These are phyloP conservation scores for Taiozyma sp. DNA, from an alignment of 1,139 yeast species.

Conservation along the genomic window DNA sequence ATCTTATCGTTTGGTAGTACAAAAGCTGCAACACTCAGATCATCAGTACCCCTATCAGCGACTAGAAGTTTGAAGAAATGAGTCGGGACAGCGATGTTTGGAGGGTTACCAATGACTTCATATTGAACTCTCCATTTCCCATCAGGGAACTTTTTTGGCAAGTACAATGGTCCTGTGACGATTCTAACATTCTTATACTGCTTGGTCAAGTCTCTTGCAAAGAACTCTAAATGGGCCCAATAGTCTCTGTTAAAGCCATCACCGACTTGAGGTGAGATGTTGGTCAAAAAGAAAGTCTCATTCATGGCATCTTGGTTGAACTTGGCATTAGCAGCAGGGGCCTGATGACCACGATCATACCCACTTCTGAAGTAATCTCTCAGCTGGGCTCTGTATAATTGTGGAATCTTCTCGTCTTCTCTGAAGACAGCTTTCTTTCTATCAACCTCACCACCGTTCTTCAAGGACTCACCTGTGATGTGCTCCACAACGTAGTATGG, in stretches of 20 bases:
- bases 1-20: constrained; percentile 85
- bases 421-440: constrained; percentile 77
- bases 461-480: constrained; percentile 69
- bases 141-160: constrained; percentile 73
- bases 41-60: constrained; percentile 61
- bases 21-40: constrained; percentile 81
- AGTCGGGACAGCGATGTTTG: constrained; percentile 94
- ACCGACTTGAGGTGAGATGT: constrained; percentile 97
- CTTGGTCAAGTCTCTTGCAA: constrained; percentile 69
- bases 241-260: constrained; percentile 95
- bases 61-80: constrained; percentile 90
- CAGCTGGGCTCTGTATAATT: constrained; percentile 65
- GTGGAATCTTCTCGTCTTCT: constrained; percentile 86
- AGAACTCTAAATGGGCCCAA: constrained; percentile 96
- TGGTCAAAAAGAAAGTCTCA: constrained; percentile 84
- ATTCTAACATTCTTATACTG: constrained; percentile 72
- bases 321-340: constrained; percentile 97
- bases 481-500: constrained; percentile 97
- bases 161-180: constrained; percentile 89
- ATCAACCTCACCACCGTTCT: constrained; percentile 43
- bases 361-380: constrained; percentile 93
- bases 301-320: constrained; percentile 89
- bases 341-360: constrained; percentile 95
- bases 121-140: constrained; percentile 81
- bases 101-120: constrained; percentile 96